Percentiles rank a stretch among this genome's conserved stretches.
Evolutionary conservation across 768 basidiomycete genomes (phyloP).

Genomic region (Lactarius quietus): DNA sequence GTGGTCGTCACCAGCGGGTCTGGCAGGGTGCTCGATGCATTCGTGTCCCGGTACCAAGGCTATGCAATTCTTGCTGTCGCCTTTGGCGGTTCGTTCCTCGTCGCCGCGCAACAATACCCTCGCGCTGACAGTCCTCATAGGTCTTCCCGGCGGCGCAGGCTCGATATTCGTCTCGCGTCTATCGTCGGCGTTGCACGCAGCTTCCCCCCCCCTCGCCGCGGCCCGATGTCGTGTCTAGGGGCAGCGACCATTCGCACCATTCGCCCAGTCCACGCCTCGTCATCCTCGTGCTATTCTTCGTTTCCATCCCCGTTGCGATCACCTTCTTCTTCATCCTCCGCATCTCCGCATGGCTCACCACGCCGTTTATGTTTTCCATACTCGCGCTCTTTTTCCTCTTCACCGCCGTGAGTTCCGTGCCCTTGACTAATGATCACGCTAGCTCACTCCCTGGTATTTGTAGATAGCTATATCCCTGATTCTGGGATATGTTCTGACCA

Average conservation of each 20-base stretch:
- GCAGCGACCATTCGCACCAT: conserved; percentile 19
- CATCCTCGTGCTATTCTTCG: conserved; percentile 62
- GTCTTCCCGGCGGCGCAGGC: conserved; percentile 85
- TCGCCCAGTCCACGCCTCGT: conserved; percentile 46
- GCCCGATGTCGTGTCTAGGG: conserved; percentile 10
- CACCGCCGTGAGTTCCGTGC: conserved; percentile 55
- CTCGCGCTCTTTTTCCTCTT: conserved; percentile 71
- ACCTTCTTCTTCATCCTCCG: conserved; percentile 66
- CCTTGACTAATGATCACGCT: background rate
- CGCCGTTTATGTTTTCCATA: conserved; percentile 64
- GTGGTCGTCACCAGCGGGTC: conserved; percentile 86
- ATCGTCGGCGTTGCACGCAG: conserved; percentile 81
- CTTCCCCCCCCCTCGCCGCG: conserved; percentile 34
- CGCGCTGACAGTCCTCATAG: conserved; percentile 35
- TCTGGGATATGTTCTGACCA: conserved; percentile 63
- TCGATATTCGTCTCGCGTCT: conserved; percentile 89
- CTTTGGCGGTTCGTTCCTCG: conserved; percentile 62
- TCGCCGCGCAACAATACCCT: background rate
- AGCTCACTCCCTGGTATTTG: background rate
- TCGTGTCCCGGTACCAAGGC: conserved; percentile 82
- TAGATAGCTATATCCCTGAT: conserved; percentile 71
- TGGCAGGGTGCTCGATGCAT: conserved; percentile 87
- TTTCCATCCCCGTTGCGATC: conserved; percentile 79
- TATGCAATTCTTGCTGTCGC: conserved; percentile 86
- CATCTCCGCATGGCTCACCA: conserved; percentile 71